Evolutionary conservation across 106 monocot genomes (phyloP), one percentile per base, ranked within the genome.

Genomic region (Dendrobium nobile): DNA sequence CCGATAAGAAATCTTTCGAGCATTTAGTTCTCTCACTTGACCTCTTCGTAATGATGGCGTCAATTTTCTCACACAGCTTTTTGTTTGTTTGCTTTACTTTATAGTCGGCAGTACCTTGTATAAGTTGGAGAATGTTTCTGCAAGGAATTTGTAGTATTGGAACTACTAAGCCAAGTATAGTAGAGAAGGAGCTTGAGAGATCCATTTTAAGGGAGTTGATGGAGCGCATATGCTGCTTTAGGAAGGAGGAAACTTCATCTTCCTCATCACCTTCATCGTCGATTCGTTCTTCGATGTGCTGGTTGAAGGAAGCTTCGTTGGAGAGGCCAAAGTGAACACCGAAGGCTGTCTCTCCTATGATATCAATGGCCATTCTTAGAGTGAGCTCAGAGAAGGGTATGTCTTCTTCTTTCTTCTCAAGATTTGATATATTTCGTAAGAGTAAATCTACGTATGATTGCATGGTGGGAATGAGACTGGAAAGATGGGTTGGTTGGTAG

Each of bases 171-270:
- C 95, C 95, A 0, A 92, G 56, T 28, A 89, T 47, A 54, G 85
- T 92, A 47, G 95, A 95, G 41, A 92, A 54, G 68, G 95, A 92
- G 79, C 90, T 86, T 1, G 83, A 85, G 48, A 92, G 83, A 76
- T 90, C 95, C 95, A 95, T 89, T 61, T 88, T 92, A 6, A 95
- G 87, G 47, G 88, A 90, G 18, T 84, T 84, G 24, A 90, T 87
- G 27, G 92, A 84, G 73, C 83, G 77, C 54, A 84, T 87, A 72
- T 92, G 90, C 74, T 90, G 85, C 77, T 85, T 84, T 18, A 95
- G 82, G 65, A 95, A 92, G 45, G 54, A 37, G 7, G 86, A 82
- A n/a, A 86, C 77, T 0, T 89, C 84, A 41, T 82, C 75, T 0
- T 68, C 79, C 1, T 33, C 59, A 9, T 51, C 51, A 51, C 47